phyloP scores from a whole-genome alignment of 192 early-diverging fungal species.

The Gaertneriomyces sp. region DNA sequence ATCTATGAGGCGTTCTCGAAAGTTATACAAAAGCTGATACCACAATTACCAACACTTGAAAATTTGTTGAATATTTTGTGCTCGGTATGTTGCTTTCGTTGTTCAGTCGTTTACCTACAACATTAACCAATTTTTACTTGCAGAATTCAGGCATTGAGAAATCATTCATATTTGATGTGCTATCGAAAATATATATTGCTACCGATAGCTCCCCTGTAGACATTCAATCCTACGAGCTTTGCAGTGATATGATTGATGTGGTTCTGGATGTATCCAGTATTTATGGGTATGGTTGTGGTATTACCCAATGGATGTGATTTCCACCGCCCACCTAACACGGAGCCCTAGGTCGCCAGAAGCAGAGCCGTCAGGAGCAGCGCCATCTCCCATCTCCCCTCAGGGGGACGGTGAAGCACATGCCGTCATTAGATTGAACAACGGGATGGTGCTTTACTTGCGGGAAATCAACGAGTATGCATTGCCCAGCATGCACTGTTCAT shows the following conservation, averaged over 20 bases:
- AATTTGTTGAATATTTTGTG: slow-evolving; percentile 90
- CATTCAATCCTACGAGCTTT: slow-evolving; percentile 83
- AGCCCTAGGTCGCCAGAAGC: background rate
- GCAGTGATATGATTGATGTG: slow-evolving; percentile 92
- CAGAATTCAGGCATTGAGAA: slow-evolving; percentile 95
- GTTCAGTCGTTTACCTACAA: too few relatives aligned
- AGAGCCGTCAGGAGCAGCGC: background rate
- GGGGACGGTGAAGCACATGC: slow-evolving; percentile 52
- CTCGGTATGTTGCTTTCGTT: slow-evolving; percentile 57
- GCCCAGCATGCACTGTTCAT: background rate
- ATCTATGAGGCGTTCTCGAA: slow-evolving; percentile 94
- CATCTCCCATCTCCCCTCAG: slow-evolving; percentile 2
- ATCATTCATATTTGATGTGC: slow-evolving; percentile 87
- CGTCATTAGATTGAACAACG: slow-evolving; percentile 72
- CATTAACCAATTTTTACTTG: slow-evolving; percentile 4
- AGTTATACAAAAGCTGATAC: slow-evolving; percentile 88
- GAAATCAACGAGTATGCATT: slow-evolving; percentile 68
- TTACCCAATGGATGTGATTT: background rate
- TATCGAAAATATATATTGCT: slow-evolving; percentile 90
- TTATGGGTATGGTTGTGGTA: slow-evolving; percentile 52
- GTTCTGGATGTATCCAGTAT: slow-evolving; percentile 77
- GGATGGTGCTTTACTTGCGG: slow-evolving; percentile 72
- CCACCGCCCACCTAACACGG: slow-evolving; percentile 7
- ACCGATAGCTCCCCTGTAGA: slow-evolving; percentile 84
- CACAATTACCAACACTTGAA: slow-evolving; percentile 72